Evolutionary conservation across 306 rosid genomes (phyloP).

Genomic region (Pterocarpus macrocarpus): DNA sequence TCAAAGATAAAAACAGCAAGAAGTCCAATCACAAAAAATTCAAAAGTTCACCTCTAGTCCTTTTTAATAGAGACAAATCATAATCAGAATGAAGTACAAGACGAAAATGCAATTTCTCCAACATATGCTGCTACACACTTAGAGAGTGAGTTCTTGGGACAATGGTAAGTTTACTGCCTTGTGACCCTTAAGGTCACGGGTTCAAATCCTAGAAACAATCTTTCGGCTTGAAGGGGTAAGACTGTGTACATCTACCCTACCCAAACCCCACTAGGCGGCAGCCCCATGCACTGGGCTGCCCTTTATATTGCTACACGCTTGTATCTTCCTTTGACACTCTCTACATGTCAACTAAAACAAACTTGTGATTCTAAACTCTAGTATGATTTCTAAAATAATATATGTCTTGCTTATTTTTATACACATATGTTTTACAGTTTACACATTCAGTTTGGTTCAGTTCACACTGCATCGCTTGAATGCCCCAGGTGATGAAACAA

Average conservation of each 20-base stretch:
- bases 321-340: not conserved
- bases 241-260: too few relatives aligned
- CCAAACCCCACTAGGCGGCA: too few relatives aligned
- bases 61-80: conserved; percentile 24
- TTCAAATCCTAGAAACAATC: too few relatives aligned
- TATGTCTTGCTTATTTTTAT: not conserved
- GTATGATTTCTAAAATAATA: not conserved
- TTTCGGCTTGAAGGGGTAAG: too few relatives aligned
- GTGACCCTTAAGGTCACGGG: too few relatives aligned
- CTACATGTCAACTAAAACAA: not conserved
- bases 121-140: not conserved
- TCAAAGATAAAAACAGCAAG: conserved; percentile 35
- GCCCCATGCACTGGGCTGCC: too few relatives aligned
- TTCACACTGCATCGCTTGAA: not conserved
- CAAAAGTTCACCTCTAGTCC: conserved; percentile 30
- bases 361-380: not conserved
- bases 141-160: too few relatives aligned
- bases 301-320: too few relatives aligned
- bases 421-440: not conserved
- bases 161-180: too few relatives aligned
- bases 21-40: conserved; percentile 31
- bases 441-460: not conserved
- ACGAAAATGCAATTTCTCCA: conserved; percentile 33
- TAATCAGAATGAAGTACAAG: conserved; percentile 29
- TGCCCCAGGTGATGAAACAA: not conserved